A percentile compares a stretch with the other conserved stretches of the same genome.
phyloP scores from a whole-genome alignment of 2,329 filamentous ascomycete genomes.

The Stagonosporopsis chrysanthemi region DNA sequence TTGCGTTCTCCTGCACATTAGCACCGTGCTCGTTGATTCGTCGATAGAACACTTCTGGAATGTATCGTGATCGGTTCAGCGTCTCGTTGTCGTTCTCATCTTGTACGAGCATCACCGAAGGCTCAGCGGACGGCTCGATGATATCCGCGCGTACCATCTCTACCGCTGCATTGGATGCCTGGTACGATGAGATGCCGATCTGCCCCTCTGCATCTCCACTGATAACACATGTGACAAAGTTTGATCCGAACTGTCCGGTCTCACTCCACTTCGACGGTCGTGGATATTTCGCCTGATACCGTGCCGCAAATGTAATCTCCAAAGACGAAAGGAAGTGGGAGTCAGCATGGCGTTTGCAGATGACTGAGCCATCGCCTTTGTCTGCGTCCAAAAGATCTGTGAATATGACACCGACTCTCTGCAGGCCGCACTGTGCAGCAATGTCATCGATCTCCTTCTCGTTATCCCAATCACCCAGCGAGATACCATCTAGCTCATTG shows the following conservation, averaged over 20 bases:
- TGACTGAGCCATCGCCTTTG: conserved; percentile 79
- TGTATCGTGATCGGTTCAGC: conserved; percentile 78
- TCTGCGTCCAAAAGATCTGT: conserved; percentile 89
- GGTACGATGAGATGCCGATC: conserved; percentile 89
- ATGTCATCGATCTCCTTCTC: conserved; percentile 82
- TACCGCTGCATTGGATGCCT: conserved; percentile 92
- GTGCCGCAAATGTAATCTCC: conserved; percentile 87
- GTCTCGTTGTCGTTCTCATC: conserved; percentile 86
- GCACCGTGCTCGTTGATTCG: conserved; percentile 95
- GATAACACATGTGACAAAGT: conserved; percentile 95
- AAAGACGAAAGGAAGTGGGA: conserved; percentile 94
- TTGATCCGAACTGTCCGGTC: conserved; percentile 90
- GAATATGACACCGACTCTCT: conserved; percentile 92
- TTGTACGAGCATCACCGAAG: conserved; percentile 91
- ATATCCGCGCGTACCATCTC: conserved; percentile 98
- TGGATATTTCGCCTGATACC: conserved; percentile 86
- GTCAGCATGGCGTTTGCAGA: conserved; percentile 95
- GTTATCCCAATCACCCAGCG: conserved; percentile 82
- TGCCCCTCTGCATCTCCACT: conserved; percentile 90
- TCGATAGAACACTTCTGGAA: conserved; percentile 96
- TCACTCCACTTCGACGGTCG: conserved; percentile 97
- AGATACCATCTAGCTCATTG: conserved; percentile 87
- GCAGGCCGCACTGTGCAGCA: conserved; percentile 81
- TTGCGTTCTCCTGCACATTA: conserved; percentile 96
- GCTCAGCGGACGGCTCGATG: conserved; percentile 92